phyloP scores from a whole-genome alignment of 148 eudicot genomes.

The Salicornia ramosissima region DNA sequence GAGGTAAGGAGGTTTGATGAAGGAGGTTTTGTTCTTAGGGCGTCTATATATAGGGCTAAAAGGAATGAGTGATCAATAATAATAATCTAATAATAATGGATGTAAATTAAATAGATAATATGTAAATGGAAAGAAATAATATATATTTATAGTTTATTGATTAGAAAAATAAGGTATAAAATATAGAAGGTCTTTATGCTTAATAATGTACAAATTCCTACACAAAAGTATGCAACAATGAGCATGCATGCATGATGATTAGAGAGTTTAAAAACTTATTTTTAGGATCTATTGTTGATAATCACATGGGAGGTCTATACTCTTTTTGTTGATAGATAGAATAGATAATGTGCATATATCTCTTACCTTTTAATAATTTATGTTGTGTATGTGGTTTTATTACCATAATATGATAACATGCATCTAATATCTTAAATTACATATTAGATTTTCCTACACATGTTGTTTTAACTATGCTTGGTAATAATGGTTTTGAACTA shows the following conservation, averaged over 20 bases:
- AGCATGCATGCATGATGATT: not conserved
- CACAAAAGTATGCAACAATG: not conserved
- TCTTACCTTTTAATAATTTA: not conserved
- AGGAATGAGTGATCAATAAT: not conserved
- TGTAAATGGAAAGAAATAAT: too few relatives aligned
- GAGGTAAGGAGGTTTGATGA: not conserved
- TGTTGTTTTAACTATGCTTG: too few relatives aligned
- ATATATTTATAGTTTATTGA: not conserved
- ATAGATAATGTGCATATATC: constrained; percentile 5
- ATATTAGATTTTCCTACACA: too few relatives aligned
- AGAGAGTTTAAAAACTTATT: too few relatives aligned
- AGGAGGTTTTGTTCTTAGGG: not conserved
- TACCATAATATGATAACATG: too few relatives aligned
- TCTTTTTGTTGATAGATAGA: too few relatives aligned
- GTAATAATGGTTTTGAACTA: too few relatives aligned
- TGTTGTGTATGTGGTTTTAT: not conserved
- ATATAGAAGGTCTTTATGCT: not conserved
- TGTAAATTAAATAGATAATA: not conserved
- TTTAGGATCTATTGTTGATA: not conserved
- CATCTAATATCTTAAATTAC: too few relatives aligned
- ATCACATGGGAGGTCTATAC: constrained; percentile 16
- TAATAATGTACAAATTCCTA: not conserved
- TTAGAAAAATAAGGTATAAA: not conserved
- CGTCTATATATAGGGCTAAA: not conserved
- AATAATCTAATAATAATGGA: not conserved